A percentile compares a stretch with the other conserved stretches of the same genome.
Evolutionary conservation across 768 basidiomycete genomes (phyloP).

Genomic region (Xerocomus spinulosus): DNA sequence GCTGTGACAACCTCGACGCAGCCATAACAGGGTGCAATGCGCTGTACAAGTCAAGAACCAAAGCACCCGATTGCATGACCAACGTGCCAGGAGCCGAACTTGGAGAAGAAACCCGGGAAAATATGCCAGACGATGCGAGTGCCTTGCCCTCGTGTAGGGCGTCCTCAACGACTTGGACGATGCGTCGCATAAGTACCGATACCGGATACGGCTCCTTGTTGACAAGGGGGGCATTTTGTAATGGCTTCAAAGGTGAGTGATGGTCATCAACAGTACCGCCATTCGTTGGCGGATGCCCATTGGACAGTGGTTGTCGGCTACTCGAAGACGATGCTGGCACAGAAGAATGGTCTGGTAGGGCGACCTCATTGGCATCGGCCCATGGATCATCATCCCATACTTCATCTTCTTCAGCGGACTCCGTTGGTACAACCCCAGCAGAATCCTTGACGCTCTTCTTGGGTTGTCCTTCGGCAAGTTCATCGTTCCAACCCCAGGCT

Average conservation of each 20-base stretch:
- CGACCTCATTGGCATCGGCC: conserved; percentile 42
- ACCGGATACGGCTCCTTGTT: conserved; percentile 54
- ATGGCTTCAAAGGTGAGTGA: conserved; percentile 15
- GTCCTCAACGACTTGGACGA: conserved; percentile 55
- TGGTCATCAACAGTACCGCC: conserved; percentile 16
- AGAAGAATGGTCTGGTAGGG: conserved; percentile 28
- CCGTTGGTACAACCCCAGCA: conserved; percentile 16
- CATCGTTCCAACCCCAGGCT: conserved; percentile 77
- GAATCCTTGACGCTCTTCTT: conserved; percentile 19
- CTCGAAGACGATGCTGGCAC: conserved; percentile 49
- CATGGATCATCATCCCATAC: conserved; percentile 71
- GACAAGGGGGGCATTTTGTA: conserved; percentile 12
- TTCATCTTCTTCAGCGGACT: conserved; percentile 38
- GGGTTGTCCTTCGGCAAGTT: conserved; percentile 24
- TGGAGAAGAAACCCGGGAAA: conserved; percentile 34
- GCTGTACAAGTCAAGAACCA: conserved; percentile 73
- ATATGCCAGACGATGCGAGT: conserved; percentile 53
- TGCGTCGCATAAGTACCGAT: conserved; percentile 50
- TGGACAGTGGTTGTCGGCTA: conserved; percentile 42
- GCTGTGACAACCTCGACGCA: conserved; percentile 40
- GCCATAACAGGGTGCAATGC: conserved; percentile 72
- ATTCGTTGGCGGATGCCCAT: conserved; percentile 18
- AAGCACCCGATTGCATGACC: conserved; percentile 56
- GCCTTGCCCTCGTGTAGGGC: conserved; percentile 64
- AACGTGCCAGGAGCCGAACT: conserved; percentile 44